phyloP scores from a whole-genome alignment of 345 rosid genomes.

The Viola odorata region DNA sequence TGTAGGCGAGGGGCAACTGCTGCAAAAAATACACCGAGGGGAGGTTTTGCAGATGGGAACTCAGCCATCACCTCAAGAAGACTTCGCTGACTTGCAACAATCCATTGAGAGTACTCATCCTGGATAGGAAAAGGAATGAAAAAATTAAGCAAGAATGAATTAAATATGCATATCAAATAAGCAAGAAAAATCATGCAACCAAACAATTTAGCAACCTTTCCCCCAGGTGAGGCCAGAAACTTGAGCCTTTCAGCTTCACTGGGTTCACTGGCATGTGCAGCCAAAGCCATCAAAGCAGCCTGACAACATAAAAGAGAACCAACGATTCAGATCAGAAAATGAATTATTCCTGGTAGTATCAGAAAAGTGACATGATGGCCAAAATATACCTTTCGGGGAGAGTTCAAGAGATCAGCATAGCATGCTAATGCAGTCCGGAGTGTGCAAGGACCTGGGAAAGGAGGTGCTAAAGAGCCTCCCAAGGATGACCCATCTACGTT shows the following conservation, averaged over 20 bases:
- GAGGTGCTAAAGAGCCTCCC: constrained; percentile 64
- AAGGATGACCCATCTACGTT: constrained; percentile 69
- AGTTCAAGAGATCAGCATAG: constrained; percentile 69
- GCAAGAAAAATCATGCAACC: not conserved
- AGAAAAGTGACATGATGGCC: constrained; percentile 5
- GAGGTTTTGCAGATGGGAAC: constrained; percentile 29
- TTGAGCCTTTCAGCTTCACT: constrained; percentile 54
- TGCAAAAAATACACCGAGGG: constrained; percentile 29
- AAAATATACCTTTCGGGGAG: constrained; percentile 70
- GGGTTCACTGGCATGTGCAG: constrained; percentile 86
- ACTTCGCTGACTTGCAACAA: constrained; percentile 31
- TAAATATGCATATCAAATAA: not conserved
- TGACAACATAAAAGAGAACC: constrained; percentile 21
- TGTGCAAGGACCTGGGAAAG: constrained; percentile 80
- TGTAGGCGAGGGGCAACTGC: constrained; percentile 30
- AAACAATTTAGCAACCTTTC: constrained; percentile 15
- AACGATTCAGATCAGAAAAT: constrained; percentile 3
- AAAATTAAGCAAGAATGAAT: not conserved
- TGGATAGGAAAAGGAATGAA: not conserved
- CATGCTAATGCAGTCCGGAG: constrained; percentile 57
- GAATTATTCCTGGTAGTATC: not conserved
- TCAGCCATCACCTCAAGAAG: constrained; percentile 33
- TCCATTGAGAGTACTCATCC: constrained; percentile 30
- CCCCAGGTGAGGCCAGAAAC: constrained; percentile 22
- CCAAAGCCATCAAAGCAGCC: constrained; percentile 87